Base-by-base conservation (phyloP, 345 rosid species). In the Raphanus sativus region DNA sequence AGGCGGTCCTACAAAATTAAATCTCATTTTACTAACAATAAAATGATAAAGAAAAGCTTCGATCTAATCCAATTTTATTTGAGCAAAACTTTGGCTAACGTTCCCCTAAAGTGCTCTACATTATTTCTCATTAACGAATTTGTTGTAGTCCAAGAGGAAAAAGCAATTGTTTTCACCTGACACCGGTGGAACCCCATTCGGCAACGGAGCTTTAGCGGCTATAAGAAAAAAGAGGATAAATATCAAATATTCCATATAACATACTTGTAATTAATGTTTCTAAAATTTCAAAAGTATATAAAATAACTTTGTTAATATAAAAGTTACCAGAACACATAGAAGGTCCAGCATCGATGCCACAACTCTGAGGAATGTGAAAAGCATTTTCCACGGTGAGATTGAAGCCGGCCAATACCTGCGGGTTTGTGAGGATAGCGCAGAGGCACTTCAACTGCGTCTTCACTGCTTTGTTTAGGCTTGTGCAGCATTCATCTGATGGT, bases 321-420 rank as follows among this genome's bases (percentile, higher is more conserved):
- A 52, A 17, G 6, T 55, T 69, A 69, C 73, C 73, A 17, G 62
- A 54, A 69, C 73, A 69, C 73, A 69, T 69, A 30, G 73, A 55
- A 11, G 73, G 2, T 17, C 50, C 73, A 69, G 50, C 73, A 55
- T 69, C 50, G 13, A 69, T 69, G 63, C 73, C 73, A 69, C 73
- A 69, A 69, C 50, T 55, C 48, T 54, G 21, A 21, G 73, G 73
- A 15, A 69, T 69, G 33, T 55, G 73, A 32, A 69, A 50, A 29
- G 63, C 73, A 5, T 17, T 69, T 4, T 69, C 73, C 3, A 54
- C 50, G 11, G 73, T 69, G 48, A 69, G 62, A 69, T 21, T 21
- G 48, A 55, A 55, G 33, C 7, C 2, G 6, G 52, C 64, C 63
- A 69, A 54, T 10, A 55, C 8, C 30, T 32, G 63, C 6, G 73